Evolutionary conservation across 2,329 filamentous ascomycete species (phyloP).

Genomic region (Coniochaeta prunicola): DNA sequence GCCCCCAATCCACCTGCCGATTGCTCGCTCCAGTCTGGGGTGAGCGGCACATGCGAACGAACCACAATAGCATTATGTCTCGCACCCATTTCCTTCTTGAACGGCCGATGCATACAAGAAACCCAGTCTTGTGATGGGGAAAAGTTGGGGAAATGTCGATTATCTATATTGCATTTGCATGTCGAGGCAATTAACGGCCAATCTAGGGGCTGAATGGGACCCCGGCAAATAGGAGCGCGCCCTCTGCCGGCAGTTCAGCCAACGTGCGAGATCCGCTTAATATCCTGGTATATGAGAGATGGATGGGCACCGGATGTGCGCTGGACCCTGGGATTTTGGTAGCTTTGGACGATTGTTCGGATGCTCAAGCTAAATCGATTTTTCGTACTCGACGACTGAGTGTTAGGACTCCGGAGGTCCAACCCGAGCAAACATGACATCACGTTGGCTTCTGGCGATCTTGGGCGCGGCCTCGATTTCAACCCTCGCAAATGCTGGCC

Average conservation of each 20-base stretch:
- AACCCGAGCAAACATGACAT: neutral
- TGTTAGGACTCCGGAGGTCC: neutral
- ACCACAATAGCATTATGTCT: neutral
- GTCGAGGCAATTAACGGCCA: neutral
- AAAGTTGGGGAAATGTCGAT: neutral
- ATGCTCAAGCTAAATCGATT: neutral
- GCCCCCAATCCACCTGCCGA: neutral
- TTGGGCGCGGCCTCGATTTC: neutral
- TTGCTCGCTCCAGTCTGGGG: neutral
- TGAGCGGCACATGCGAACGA: neutral
- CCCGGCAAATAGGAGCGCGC: neutral
- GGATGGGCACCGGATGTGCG: neutral
- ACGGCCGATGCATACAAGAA: neutral
- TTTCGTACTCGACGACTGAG: neutral
- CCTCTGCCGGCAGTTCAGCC: neutral
- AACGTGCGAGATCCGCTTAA: neutral
- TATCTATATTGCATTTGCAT: neutral
- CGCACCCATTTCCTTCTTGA: neutral
- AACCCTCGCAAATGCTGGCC: neutral
- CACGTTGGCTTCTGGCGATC: neutral
- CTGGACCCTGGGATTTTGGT: neutral
- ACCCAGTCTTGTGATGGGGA: neutral
- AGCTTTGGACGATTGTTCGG: neutral
- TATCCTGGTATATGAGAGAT: neutral
- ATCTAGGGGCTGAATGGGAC: neutral